Base-by-base conservation (phyloP, 73 alveolate genomes). In the Paramecium caudatum region DNA sequence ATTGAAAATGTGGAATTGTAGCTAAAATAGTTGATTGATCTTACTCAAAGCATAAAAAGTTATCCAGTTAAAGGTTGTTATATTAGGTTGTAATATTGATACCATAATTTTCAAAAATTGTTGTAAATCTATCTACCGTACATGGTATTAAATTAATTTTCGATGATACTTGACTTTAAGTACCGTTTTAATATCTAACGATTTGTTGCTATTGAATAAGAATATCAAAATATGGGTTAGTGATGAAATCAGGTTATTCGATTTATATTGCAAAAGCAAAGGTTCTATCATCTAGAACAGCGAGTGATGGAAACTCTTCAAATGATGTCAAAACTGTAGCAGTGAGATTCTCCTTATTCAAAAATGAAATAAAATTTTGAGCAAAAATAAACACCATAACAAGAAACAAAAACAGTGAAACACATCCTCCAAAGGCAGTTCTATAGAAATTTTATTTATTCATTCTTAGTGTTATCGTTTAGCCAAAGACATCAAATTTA, bases 41-140 rank as follows among this genome's bases (percentile, higher is more conserved):
- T 65, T 65, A 65, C 83, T 65, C 49, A 36, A 36, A 36, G 49
- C 83, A 65, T 23, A 65, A 65, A 36, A 65, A 65, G 19, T 65
- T 30, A 65, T 65, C 3, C 17, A 65, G 39, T 65, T 65, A 32
- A 30, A 65, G 17, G 2, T 36, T 13, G n/a, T 65, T 65, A 43
- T 32, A 65, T 33, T 65, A 30, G 21, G 32, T 21, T 15, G 46
- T 55, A 19, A 55, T 55, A 7, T 55, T 23, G 0, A 37, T 21
- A 27, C 83, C 83, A 65, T 25, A 65, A 32, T 65, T 10, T 32
- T 36, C 32, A 27, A 65, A 65, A 10, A 36, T 30, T n/a, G 16
- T 65, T 25, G 27, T 33, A 65, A 65, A 65, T 16, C 83, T 46
- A 65, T 65, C 83, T 65, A 65, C 12, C 12, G 83, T 65, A 65